phyloP scores from a whole-genome alignment of 164 flowering plant species.

The Nymphaea colorata region DNA sequence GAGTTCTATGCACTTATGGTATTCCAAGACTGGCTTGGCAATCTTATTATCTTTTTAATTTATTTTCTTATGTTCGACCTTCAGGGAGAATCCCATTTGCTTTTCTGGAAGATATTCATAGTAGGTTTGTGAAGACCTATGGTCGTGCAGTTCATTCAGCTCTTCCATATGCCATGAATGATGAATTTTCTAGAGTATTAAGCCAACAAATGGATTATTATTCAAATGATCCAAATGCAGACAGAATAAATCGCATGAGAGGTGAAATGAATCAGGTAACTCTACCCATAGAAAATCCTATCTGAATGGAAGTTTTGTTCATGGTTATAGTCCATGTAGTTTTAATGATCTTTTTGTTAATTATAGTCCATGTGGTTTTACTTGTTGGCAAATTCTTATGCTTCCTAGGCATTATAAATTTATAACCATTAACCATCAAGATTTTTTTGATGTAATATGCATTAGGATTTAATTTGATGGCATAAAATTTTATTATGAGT shows the following conservation, averaged over 20 bases:
- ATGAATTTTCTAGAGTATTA: conserved; percentile 81
- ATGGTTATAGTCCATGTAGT: too few species aligned
- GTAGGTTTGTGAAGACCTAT: conserved; percentile 73
- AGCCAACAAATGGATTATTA: conserved; percentile 75
- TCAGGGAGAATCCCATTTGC: conserved; percentile 88
- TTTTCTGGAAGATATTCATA: conserved; percentile 85
- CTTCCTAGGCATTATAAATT: too few species aligned
- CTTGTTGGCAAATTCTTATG: too few species aligned
- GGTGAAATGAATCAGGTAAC: conserved; percentile 88
- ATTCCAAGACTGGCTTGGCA: too few species aligned
- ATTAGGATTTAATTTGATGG: too few species aligned
- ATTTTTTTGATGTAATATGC: too few species aligned
- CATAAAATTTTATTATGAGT: too few species aligned
- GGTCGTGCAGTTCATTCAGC: conserved; percentile 67
- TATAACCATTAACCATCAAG: too few species aligned
- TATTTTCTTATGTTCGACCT: not conserved
- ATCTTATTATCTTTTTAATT: not conserved
- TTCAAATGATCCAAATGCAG: conserved; percentile 81
- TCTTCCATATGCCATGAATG: conserved; percentile 84
- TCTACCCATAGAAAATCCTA: not conserved
- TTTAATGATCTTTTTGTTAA: too few species aligned
- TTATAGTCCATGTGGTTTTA: too few species aligned
- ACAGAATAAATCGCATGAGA: conserved; percentile 62
- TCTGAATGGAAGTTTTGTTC: too few species aligned
- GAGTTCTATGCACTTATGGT: too few species aligned